Evolutionary conservation across 805 yeast species (phyloP).

Genomic region (Wickerhamiella sergipiensis): DNA sequence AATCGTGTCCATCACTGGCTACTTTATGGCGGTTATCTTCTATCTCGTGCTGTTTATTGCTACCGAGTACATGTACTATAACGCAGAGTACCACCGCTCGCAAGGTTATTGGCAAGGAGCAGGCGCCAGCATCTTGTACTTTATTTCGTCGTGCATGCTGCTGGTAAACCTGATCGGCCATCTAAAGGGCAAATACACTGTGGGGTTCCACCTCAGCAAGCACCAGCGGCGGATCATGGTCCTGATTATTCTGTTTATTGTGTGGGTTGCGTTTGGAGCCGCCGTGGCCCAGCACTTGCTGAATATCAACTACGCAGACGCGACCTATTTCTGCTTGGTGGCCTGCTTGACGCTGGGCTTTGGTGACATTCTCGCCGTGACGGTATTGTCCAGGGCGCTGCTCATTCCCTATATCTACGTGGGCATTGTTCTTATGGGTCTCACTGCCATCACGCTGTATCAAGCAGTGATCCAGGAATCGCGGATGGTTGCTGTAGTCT

Average conservation of each 20-base stretch:
- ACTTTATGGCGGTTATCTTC: slow-evolving; percentile 45
- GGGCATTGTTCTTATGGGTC: slow-evolving; percentile 63
- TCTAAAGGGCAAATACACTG: slow-evolving; percentile 41
- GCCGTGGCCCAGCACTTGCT: slow-evolving; percentile 38
- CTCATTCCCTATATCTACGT: slow-evolving; percentile 48
- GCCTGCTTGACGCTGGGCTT: slow-evolving; percentile 68
- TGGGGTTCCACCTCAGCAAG: not conserved
- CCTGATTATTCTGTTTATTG: slow-evolving; percentile 47
- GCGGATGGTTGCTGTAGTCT: slow-evolving; percentile 1
- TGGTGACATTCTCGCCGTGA: slow-evolving; percentile 54
- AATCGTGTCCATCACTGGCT: slow-evolving; percentile 28
- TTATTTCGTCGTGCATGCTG: slow-evolving; percentile 39
- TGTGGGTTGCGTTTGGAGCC: slow-evolving; percentile 65
- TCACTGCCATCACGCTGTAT: slow-evolving; percentile 33
- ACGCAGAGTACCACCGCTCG: slow-evolving; percentile 24
- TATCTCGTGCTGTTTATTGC: slow-evolving; percentile 37
- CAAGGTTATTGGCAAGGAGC: slow-evolving; percentile 75
- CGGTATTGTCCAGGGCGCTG: slow-evolving; percentile 42
- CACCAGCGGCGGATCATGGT: slow-evolving; percentile 59
- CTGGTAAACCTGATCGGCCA: slow-evolving; percentile 51
- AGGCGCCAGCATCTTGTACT: slow-evolving; percentile 49
- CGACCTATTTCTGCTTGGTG: slow-evolving; percentile 58
- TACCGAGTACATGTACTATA: slow-evolving; percentile 24
- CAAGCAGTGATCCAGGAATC: slow-evolving; percentile 5
- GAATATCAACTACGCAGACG: slow-evolving; percentile 44